Evolutionary conservation across 2,329 filamentous ascomycete genomes (phyloP).

Genomic region (Fusarium compactum): DNA sequence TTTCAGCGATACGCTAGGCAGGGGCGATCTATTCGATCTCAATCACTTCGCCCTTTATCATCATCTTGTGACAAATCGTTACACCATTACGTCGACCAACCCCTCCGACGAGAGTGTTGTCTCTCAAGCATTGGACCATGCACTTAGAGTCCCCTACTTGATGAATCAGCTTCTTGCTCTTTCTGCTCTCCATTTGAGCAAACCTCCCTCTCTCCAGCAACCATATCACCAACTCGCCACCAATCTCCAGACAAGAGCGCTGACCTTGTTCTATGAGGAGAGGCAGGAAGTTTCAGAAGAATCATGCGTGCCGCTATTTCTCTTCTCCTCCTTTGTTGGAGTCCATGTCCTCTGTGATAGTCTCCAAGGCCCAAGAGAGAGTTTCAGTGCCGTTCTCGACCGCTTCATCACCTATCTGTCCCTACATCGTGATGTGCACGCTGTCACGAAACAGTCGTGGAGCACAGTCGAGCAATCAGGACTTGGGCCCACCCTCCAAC

Average conservation of each 20-base stretch:
- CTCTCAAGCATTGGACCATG: not conserved
- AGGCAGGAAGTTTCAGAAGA: not conserved
- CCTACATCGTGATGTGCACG: not conserved
- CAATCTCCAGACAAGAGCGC: not conserved
- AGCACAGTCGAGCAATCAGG: not conserved
- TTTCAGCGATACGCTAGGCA: not conserved
- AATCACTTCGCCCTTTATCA: not conserved
- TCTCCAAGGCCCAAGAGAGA: not conserved
- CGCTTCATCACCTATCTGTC: not conserved
- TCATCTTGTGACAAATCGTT: not conserved
- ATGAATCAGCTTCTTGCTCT: not conserved
- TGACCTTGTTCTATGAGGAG: not conserved
- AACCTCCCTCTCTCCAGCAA: not conserved
- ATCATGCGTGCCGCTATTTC: not conserved
- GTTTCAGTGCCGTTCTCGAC: not conserved
- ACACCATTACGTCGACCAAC: not conserved
- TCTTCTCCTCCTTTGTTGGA: not conserved
- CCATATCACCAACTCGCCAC: not conserved
- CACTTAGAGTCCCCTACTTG: not conserved
- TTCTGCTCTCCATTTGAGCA: not conserved
- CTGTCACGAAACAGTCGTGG: not conserved
- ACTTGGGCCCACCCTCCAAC: not conserved
- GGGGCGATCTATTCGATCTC: not conserved
- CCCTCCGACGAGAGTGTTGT: not conserved
- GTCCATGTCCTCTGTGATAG: not conserved